These are phyloP conservation scores for Boletus fagicola DNA, from an alignment of 768 basidiomycete species.

Conservation along the genomic window DNA sequence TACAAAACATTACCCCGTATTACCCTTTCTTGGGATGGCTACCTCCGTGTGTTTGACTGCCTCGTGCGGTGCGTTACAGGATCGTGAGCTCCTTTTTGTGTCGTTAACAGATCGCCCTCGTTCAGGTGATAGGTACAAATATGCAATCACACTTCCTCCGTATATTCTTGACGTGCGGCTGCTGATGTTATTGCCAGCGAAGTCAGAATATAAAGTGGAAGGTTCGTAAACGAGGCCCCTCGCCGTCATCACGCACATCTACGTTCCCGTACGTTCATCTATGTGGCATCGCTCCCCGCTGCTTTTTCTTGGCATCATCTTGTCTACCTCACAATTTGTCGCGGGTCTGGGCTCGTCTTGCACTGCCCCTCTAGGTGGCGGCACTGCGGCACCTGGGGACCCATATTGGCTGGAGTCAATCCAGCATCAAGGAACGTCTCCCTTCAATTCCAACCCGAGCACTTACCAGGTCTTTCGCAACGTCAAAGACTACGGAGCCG, in stretches of 20 bases:
- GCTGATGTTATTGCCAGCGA: not conserved
- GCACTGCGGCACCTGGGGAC: slow-evolving; percentile 49
- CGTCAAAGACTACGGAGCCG: slow-evolving; percentile 57
- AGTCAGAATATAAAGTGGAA: not conserved
- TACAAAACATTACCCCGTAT: not conserved
- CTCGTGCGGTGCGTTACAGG: not conserved
- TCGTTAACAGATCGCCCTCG: not conserved
- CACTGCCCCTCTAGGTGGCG: slow-evolving; percentile 21
- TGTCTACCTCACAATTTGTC: slow-evolving; percentile 7
- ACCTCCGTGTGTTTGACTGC: not conserved
- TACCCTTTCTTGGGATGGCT: not conserved
- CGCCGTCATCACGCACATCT: not conserved
- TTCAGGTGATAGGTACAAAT: not conserved
- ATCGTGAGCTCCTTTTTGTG: not conserved
- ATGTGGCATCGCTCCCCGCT: slow-evolving; percentile 3
- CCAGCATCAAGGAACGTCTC: slow-evolving; percentile 61
- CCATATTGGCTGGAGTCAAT: slow-evolving; percentile 70
- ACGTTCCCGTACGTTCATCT: not conserved
- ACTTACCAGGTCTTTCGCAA: slow-evolving; percentile 70
- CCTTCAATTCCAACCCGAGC: slow-evolving; percentile 53
- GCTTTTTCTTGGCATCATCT: slow-evolving; percentile 3
- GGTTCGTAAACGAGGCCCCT: not conserved
- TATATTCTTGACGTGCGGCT: not conserved
- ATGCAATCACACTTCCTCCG: not conserved
- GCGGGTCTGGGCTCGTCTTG: slow-evolving; percentile 38